These are phyloP conservation scores for Kazachstania africana DNA, from an alignment of 805 yeast species.

Conservation along the genomic window DNA sequence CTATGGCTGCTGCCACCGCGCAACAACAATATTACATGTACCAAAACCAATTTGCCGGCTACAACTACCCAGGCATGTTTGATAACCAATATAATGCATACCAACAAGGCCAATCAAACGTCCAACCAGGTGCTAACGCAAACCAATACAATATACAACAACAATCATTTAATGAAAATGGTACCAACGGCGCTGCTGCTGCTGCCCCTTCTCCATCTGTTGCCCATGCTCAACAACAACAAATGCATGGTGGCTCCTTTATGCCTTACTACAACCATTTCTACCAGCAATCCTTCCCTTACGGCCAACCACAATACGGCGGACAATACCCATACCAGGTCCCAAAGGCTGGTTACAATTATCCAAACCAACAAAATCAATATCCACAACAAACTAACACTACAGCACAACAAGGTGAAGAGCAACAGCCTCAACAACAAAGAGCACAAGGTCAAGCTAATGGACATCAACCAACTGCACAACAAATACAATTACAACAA, in stretches of 20 bases:
- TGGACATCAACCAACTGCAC: constrained; percentile 10
- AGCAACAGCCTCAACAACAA: constrained; percentile 7
- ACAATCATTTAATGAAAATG: constrained; percentile 16
- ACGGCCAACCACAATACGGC: constrained; percentile 27
- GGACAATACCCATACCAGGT: constrained; percentile 26
- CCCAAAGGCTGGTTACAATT: constrained; percentile 14
- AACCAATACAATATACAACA: constrained; percentile 19
- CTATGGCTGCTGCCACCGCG: constrained; percentile 6
- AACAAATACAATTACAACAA: constrained; percentile 19
- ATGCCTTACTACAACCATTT: constrained; percentile 27
- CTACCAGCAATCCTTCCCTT: constrained; percentile 28
- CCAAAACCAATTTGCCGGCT: constrained; percentile 28
- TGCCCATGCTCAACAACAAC: constrained; percentile 13
- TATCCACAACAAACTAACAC: constrained; percentile 10
- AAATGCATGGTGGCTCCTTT: constrained; percentile 24
- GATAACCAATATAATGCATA: constrained; percentile 23
- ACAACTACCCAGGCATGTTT: constrained; percentile 27
- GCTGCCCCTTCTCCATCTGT: constrained; percentile 9
- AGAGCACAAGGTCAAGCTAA: constrained; percentile 5
- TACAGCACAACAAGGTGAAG: constrained; percentile 13
- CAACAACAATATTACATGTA: constrained; percentile 28
- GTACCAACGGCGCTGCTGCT: constrained; percentile 4
- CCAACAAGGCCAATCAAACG: constrained; percentile 21
- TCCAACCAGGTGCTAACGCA: no score
- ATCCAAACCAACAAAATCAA: constrained; percentile 14